Evolutionary conservation across 1,284 basidiomycete genomes (phyloP).

Genomic region (Pyrrhoderma noxium): DNA sequence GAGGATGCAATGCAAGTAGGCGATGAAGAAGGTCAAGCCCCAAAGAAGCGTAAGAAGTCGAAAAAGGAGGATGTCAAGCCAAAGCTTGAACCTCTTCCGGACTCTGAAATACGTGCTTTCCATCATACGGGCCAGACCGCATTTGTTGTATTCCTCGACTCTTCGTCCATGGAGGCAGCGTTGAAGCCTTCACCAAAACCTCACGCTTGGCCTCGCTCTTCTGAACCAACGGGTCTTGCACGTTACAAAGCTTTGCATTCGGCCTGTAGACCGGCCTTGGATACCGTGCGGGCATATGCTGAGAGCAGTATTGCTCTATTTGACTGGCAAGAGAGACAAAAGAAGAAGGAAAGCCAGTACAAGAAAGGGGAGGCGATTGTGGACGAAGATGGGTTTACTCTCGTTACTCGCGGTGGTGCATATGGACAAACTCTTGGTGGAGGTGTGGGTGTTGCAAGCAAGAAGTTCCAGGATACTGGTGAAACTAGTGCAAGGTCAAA

Average conservation of each 20-base stretch:
- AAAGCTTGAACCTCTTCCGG: constrained; percentile 49
- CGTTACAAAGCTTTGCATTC: constrained; percentile 64
- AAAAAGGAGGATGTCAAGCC: constrained; percentile 30
- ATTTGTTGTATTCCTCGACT: constrained; percentile 74
- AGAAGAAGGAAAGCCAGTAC: constrained; percentile 53
- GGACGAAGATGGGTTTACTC: constrained; percentile 88
- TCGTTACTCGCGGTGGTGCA: constrained; percentile 81
- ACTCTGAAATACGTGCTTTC: constrained; percentile 45
- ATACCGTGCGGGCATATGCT: constrained; percentile 64
- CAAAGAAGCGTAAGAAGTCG: constrained; percentile 44
- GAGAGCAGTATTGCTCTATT: constrained; percentile 69
- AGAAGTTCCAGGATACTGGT: constrained; percentile 56
- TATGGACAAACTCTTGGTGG: constrained; percentile 82
- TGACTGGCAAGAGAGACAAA: constrained; percentile 63
- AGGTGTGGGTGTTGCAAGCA: constrained; percentile 71
- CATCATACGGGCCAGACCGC: constrained; percentile 59
- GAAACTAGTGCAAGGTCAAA: constrained; percentile 29
- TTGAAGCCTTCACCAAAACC: constrained; percentile 43
- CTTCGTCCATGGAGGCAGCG: constrained; percentile 60
- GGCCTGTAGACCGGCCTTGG: constrained; percentile 63
- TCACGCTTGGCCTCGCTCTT: constrained; percentile 51
- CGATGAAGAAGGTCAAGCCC: constrained; percentile 25
- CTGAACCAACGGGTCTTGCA: constrained; percentile 56
- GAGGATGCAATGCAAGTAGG: constrained; percentile 23
- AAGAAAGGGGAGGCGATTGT: constrained; percentile 77